Base-by-base conservation (phyloP, 129 eudicot species). In the Chrysanthemum makinoi region DNA sequence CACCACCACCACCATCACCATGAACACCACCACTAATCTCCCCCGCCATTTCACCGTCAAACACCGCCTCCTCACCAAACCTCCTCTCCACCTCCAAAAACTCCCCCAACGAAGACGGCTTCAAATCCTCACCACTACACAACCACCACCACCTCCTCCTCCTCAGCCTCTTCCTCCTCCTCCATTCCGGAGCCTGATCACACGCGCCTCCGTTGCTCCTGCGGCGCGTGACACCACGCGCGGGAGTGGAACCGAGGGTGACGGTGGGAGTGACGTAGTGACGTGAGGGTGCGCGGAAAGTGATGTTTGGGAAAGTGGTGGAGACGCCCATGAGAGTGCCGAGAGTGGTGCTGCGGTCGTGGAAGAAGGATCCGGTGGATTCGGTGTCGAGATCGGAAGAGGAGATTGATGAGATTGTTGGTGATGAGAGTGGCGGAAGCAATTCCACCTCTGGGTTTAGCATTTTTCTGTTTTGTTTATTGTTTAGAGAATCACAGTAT, bases 361-460 rank as follows among this genome's bases (percentile, higher is more conserved):
- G 96, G 83, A 90, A 90, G 73, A 90, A 90, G 14, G 96, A 90
- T 0, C 94, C 94, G 60, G 96, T 86, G 0, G 96, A 90, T 82
- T 89, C 90, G 1, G 96, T 86, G 82, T 90, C 94, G 58, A 90
- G 88, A 90, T 87, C 96, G 53, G 94, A 90, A 11, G 94, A 90
- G 2, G 96, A 90, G 68, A 81, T 44, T 30, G 94, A 90, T 48
- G 96, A 90, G 20, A 66, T 75, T 43, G 88, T 84, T 19, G 96
- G 96, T 9, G 96, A 90, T 11, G 86, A 83, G 35, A 81, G 83
- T 66, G 79, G 85, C 26, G 86, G 96, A 60, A 82, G 71, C 68
- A 89, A 57, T 60, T 82, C 90, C 79, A 78, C 73, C 14, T 75
- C 85, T 62, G 90, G 96, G 83, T 86, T 87, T 59, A 82, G 67